Evolutionary conservation across 768 basidiomycete species (phyloP), one percentile per base, ranked within the genome.

Genomic region (Phylloporus scabripes): DNA sequence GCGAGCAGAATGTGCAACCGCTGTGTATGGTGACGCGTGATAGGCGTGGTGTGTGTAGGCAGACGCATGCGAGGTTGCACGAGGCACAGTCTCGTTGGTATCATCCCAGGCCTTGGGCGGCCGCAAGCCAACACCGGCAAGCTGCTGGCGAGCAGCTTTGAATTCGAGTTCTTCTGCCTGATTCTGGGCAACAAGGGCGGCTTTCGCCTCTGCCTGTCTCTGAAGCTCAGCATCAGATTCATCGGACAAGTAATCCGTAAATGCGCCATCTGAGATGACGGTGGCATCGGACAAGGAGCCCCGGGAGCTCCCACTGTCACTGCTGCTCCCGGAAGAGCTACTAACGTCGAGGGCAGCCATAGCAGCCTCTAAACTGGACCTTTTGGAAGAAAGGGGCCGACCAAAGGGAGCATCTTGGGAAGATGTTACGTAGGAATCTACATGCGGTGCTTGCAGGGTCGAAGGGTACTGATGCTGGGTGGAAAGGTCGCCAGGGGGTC

Each of bases 171-270:
- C 88, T 64, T 91, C 88, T 39, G 81, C 78, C 58, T 85, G 82
- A 52, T 78, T 86, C 70, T 89, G 85, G n/a, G 86, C 88, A 14
- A 87, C 68, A 37, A 87, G 64, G 5, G 83, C 86, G 4, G 89
- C 89, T 53, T 79, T 81, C 18, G 80, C 81, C 60, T 92, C 90
- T 5, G 89, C 89, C 66, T 92, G 88, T 51, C 87, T 75, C 67
- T 92, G 89, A 47, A 92, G 67, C 63, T 92, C 89, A 23, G 82
- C 87, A 60, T 92, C 89, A n/a, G 88, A 91, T 68, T 92, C 89
- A 61, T 91, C 89, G n/a, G 88, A 91, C 26, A 91, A 69, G 64
- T 92, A 92, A 63, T 92, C 90, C 11, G 90, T 92, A 61, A 92
- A 92, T 14, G 81, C 87, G 11, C 88, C 89, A 56, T 91, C 89